Conservation (phyloP, 306 rosid species). For the Cucurbita argyrosperma region DNA sequence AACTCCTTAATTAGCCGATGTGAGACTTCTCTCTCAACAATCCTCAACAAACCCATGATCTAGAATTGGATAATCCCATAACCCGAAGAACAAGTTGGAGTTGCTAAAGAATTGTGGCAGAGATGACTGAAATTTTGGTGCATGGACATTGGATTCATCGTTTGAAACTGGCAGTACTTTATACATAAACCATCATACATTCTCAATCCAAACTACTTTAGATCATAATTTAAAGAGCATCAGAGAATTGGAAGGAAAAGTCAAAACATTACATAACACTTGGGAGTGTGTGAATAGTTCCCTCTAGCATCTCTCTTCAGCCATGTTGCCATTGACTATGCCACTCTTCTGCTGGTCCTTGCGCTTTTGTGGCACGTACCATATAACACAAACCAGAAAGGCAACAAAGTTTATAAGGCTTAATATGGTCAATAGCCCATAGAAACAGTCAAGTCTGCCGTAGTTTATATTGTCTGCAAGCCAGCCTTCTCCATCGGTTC, state of each 20-base stretch:
- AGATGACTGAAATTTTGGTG: not conserved
- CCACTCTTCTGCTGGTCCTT: constrained; percentile 27
- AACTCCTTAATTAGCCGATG: too few species aligned
- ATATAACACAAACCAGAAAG: constrained; percentile 35
- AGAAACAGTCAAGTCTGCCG: constrained; percentile 81
- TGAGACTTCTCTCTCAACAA: too few species aligned
- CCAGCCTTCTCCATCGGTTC: constrained; percentile 53
- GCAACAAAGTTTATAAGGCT: constrained; percentile 51
- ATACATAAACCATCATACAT: not conserved
- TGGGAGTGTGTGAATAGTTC: not conserved
- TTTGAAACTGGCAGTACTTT: not conserved
- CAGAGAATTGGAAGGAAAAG: not conserved
- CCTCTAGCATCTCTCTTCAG: constrained; percentile 31
- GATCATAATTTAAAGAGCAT: not conserved
- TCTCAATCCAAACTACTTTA: not conserved
- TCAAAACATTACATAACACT: not conserved
- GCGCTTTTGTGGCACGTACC: constrained; percentile 44
- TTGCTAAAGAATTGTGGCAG: not conserved
- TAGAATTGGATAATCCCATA: not conserved
- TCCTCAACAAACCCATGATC: not conserved
- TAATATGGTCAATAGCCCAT: constrained; percentile 45
- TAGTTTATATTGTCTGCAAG: constrained; percentile 58
- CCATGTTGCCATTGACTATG: constrained; percentile 9
- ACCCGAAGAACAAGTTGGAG: not conserved
- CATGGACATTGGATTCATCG: too few species aligned